Evolutionary conservation across 2,329 filamentous ascomycete species (phyloP).

Genomic region (Thielaviopsis ethacetica): DNA sequence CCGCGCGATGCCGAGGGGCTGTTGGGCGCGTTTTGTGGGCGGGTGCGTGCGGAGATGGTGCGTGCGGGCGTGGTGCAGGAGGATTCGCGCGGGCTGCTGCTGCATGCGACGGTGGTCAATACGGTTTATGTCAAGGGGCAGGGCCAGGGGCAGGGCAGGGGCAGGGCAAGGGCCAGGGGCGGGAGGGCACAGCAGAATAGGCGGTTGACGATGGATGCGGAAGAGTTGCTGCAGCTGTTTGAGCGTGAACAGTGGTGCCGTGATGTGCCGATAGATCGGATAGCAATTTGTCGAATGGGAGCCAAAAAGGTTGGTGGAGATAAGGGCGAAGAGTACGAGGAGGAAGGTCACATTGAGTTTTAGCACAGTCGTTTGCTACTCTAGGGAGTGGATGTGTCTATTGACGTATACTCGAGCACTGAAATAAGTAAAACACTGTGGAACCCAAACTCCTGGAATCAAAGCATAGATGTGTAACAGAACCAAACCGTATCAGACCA

Average conservation of each 20-base stretch:
- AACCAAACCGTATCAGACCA: too few relatives aligned
- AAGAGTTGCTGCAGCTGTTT: slow-evolving; percentile 40
- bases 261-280: slow-evolving; percentile 45
- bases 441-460: too few relatives aligned
- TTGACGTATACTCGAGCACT: too few relatives aligned
- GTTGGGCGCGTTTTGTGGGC: slow-evolving; percentile 40
- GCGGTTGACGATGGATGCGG: slow-evolving; percentile 35
- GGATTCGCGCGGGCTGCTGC: slow-evolving; percentile 46
- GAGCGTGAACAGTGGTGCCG: slow-evolving; percentile 55
- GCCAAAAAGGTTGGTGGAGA: slow-evolving; percentile 46
- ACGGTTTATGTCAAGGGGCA: slow-evolving; percentile 51
- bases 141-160: slow-evolving; percentile 11
- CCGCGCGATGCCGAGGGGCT: slow-evolving; percentile 36
- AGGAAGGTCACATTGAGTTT: slow-evolving; percentile 32
- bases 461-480: too few relatives aligned
- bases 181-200: slow-evolving; percentile 16
- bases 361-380: too few relatives aligned
- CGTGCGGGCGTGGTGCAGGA: slow-evolving; percentile 37
- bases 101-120: slow-evolving; percentile 79
- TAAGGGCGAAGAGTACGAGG: slow-evolving; percentile 37
- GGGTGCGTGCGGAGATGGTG: slow-evolving; percentile 36
- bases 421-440: too few relatives aligned
- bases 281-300: slow-evolving; percentile 79
- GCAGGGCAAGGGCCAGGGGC: too few relatives aligned
- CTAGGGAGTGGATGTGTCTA: too few relatives aligned